phyloP scores from a whole-genome alignment of 148 eudicot genomes.

The Fagopyrum esculentum region DNA sequence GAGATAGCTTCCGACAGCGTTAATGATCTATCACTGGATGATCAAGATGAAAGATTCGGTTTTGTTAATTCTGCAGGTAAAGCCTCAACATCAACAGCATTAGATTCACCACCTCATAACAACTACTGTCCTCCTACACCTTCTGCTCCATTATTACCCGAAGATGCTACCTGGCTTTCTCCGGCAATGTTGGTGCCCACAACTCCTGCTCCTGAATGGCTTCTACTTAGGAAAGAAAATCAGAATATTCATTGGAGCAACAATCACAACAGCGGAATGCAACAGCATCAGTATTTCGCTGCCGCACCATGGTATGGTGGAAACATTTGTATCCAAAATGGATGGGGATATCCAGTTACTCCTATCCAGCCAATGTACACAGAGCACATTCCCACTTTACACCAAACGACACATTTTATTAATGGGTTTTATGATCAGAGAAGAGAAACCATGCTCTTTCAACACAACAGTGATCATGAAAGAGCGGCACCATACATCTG shows the following conservation, averaged over 20 bases:
- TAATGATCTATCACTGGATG: slow-evolving; percentile 28
- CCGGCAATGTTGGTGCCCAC: slow-evolving; percentile 27
- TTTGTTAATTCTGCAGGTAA: neutral
- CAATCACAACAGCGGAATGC: slow-evolving; percentile 16
- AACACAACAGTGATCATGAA: slow-evolving; percentile 24
- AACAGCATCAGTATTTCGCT: slow-evolving; percentile 15
- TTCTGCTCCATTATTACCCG: slow-evolving; percentile 59
- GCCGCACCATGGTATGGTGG: slow-evolving; percentile 16
- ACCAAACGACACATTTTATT: slow-evolving; percentile 33
- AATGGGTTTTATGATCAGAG: slow-evolving; percentile 43
- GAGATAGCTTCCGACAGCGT: slow-evolving; percentile 41
- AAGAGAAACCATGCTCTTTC: slow-evolving; percentile 28
- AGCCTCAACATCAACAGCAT: neutral
- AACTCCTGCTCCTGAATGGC: slow-evolving; percentile 51
- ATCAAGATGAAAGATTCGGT: neutral
- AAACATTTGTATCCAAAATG: slow-evolving; percentile 27
- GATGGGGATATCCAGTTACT: slow-evolving; percentile 44
- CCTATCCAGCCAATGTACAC: slow-evolving; percentile 30
- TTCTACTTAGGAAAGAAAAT: slow-evolving; percentile 35
- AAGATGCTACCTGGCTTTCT: slow-evolving; percentile 42
- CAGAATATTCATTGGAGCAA: slow-evolving; percentile 18
- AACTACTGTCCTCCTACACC: slow-evolving; percentile 40
- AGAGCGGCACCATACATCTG: slow-evolving; percentile 30
- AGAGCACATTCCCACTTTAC: slow-evolving; percentile 33
- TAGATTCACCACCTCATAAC: slow-evolving; percentile 15